These are phyloP conservation scores for Argentina anserina DNA, from an alignment of 306 rosid genomes.

Conservation along the genomic window DNA sequence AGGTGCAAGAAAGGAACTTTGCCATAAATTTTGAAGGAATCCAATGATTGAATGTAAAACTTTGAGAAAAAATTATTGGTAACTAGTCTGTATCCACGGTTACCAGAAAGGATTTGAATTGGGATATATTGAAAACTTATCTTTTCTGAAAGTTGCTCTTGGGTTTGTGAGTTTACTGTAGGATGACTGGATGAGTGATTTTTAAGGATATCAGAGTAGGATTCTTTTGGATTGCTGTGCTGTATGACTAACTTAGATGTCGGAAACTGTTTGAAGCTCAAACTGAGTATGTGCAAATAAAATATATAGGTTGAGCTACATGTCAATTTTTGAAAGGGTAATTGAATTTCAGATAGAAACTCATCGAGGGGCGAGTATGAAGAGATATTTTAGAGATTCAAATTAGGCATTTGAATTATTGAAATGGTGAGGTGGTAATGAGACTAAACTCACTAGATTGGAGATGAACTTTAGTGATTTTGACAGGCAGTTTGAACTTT, in stretches of 20 bases:
- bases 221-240: background rate
- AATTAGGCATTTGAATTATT: background rate
- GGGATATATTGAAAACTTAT: background rate
- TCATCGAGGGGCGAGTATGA: background rate
- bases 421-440: background rate
- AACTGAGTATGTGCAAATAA: background rate
- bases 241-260: background rate
- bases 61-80: background rate
- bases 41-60: background rate
- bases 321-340: background rate
- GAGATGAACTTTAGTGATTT: background rate
- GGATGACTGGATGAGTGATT: background rate
- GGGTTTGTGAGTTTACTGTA: background rate
- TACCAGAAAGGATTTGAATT: background rate
- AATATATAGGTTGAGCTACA: background rate
- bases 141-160: background rate
- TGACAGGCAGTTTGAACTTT: background rate
- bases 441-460: background rate
- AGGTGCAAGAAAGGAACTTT: background rate
- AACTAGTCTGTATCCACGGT: background rate
- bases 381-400: background rate
- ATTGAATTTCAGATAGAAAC: background rate
- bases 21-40: background rate
- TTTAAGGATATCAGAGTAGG: background rate
- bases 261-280: background rate